These are phyloP conservation scores for Phytophthora cryptogea DNA, from an alignment of 352 stramenopile genomes.

Conservation along the genomic window DNA sequence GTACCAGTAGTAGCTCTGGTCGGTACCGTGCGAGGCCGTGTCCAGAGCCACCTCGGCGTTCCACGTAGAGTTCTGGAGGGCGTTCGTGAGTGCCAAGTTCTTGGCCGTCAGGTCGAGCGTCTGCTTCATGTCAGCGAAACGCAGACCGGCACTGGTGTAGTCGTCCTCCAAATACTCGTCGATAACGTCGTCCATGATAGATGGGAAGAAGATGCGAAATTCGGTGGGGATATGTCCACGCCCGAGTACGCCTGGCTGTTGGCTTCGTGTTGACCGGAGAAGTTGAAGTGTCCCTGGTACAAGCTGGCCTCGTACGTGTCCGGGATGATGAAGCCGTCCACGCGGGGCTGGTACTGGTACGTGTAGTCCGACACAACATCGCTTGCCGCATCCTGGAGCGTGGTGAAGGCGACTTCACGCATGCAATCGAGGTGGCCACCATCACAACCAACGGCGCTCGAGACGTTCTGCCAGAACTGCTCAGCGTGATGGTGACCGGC, in stretches of 20 bases:
- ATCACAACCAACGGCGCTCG: conserved; percentile 9
- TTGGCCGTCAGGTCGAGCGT: conserved; percentile 26
- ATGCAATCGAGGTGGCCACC: conserved; percentile 16
- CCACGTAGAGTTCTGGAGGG: conserved; percentile 27
- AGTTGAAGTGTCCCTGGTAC: conserved; percentile 26
- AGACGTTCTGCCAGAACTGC: conserved; percentile 25
- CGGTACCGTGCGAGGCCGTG: conserved; percentile 19
- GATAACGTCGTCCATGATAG: conserved; percentile 23
- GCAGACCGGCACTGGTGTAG: conserved; percentile 23
- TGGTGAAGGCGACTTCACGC: conserved; percentile 17
- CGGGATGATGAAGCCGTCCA: conserved; percentile 22
- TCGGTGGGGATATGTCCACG: conserved; percentile 13
- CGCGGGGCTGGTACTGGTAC: conserved; percentile 25
- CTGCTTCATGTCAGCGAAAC: conserved; percentile 34
- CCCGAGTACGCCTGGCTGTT: conserved; percentile 17
- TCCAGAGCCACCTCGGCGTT: conserved; percentile 20
- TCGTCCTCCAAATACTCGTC: conserved; percentile 17
- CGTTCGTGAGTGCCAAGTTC: conserved; percentile 28
- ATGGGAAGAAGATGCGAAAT: conserved; percentile 18
- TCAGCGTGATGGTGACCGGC: conserved; percentile 19
- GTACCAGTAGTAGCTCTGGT: conserved; percentile 38
- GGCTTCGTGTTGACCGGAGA: conserved; percentile 14
- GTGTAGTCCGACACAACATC: conserved; percentile 19
- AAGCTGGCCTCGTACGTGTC: conserved; percentile 23
- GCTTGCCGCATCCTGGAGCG: conserved; percentile 9